These are phyloP conservation scores for Plasmodium knowlesi DNA, from an alignment of 169 alveolate genomes.

Conservation along the genomic window DNA sequence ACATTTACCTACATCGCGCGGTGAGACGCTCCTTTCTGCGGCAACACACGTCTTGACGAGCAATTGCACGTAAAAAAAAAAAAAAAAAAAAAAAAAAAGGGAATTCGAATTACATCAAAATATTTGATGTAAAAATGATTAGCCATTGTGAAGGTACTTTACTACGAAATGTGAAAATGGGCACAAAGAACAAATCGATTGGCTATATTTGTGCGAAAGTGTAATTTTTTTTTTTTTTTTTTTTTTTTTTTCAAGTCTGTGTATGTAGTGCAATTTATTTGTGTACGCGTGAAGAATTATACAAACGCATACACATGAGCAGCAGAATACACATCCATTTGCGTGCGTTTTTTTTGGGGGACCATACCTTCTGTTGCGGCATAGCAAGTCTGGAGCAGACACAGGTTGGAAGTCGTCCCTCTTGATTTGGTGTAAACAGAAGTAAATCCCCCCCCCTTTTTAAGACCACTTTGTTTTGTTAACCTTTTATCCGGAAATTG, in stretches of 20 bases:
- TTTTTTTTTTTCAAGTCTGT: not conserved
- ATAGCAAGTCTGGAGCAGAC: not conserved
- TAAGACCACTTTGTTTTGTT: not conserved
- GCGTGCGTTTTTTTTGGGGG: not conserved
- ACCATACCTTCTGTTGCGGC: not conserved
- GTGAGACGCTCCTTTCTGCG: not conserved
- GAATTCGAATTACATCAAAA: not conserved
- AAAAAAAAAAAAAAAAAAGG: not conserved
- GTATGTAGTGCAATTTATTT: not conserved
- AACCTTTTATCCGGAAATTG: not conserved
- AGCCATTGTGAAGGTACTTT: constrained; percentile 1
- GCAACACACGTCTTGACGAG: not conserved
- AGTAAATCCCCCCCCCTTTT: not conserved
- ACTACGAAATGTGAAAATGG: not conserved
- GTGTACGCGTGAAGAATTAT: not conserved
- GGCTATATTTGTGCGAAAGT: not conserved
- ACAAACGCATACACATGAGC: not conserved
- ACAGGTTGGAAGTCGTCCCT: not conserved
- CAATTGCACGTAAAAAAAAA: not conserved
- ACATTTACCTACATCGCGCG: not conserved
- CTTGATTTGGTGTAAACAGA: not conserved
- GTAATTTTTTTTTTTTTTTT: constrained; percentile 15
- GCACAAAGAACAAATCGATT: constrained; percentile 18
- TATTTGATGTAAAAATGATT: constrained; percentile 5
- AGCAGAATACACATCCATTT: not conserved